Base-by-base conservation (phyloP, 1,139 yeast species). In the Suhomyces choctaworum region DNA sequence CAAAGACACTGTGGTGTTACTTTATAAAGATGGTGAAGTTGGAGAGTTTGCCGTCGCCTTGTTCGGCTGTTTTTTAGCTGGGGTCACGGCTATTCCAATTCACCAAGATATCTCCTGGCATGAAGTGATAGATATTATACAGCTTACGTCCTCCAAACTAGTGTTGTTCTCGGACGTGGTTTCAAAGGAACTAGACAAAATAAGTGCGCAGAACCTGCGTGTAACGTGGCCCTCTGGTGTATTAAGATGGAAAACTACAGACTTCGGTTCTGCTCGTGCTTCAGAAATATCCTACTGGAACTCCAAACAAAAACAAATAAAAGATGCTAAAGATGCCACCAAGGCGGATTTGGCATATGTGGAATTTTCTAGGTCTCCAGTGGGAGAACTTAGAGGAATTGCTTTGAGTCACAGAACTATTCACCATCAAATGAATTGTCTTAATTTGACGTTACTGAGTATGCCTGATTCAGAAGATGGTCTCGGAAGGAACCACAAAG, bases 11-110 rank as follows among this genome's bases (percentile, higher is more conserved):
- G 95, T 92, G 1, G 78, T 88, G 16, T 65, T 94, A 25, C 73
- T 94, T 47, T 94, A 89, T 54, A 88, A 87, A 47, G 89, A 84
- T 43, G 76, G 76, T 21, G 98, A 94, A 57, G 80, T 88, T 1
- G 73, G 85, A 12, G 97, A 92, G 47, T 90, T 90, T 55, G 78
- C 86, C 0, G 78, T 86, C 1, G 95, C 97, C 0, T 60, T 94
- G 12, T 75, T 88, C 54, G 98, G 97, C 3, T 90, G 97, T 55
- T 88, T 92, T 50, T 67, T 92, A 45, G 95, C 97, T 0, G 96
- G 96, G 1, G 86, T 88, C 25, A 90, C 94, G 1, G 97, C 97
- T 0, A 94, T 94, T 8, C 98, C 98, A 0, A 78, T 89, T 28
- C 85, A 86, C 35, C 83, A 89, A 34, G 84, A 84, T 35, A 78